Evolutionary conservation across 208 protist genomes (phyloP).

Genomic region (Leishmania braziliensis): DNA sequence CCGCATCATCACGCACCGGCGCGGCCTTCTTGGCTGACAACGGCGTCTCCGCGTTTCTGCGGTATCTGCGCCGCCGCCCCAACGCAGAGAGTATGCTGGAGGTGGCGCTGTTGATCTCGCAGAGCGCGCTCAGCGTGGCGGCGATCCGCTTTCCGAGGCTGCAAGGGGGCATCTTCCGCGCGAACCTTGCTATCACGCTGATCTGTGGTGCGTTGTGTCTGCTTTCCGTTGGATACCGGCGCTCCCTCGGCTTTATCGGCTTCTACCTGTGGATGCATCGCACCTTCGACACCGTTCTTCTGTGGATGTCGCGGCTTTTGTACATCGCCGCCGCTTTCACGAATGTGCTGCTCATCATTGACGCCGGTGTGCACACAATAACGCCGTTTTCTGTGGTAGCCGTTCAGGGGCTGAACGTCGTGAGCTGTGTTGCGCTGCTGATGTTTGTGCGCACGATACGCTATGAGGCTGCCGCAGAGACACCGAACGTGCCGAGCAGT

Average conservation of each 20-base stretch:
- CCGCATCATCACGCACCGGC: constrained; percentile 8
- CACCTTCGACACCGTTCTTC: constrained; percentile 42
- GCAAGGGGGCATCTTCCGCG: constrained; percentile 11
- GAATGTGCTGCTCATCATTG: constrained; percentile 19
- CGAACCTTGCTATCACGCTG: constrained; percentile 49
- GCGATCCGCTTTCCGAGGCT: constrained; percentile 31
- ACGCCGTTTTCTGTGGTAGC: constrained; percentile 31
- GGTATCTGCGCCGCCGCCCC: constrained; percentile 44
- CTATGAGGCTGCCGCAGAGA: constrained; percentile 13
- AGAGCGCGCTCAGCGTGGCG: constrained; percentile 39
- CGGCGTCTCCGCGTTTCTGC: constrained; percentile 26
- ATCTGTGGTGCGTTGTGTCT: constrained; percentile 52
- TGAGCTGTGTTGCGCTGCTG: constrained; percentile 40
- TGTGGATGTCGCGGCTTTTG: constrained; percentile 36
- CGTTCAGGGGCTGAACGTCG: constrained; percentile 29
- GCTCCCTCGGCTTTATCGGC: constrained; percentile 37
- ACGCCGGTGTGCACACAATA: constrained; percentile 19
- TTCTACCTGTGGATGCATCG: constrained; percentile 28
- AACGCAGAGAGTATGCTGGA: constrained; percentile 70
- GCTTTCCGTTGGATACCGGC: constrained; percentile 44
- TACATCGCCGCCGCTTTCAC: constrained; percentile 38
- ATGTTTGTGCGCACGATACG: constrained; percentile 61
- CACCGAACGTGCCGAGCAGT: constrained; percentile 23
- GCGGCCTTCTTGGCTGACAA: constrained; percentile 17
- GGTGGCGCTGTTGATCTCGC: constrained; percentile 41